Base-by-base conservation (phyloP, 1,284 basidiomycete species). In the Coriolopsis trogii region DNA sequence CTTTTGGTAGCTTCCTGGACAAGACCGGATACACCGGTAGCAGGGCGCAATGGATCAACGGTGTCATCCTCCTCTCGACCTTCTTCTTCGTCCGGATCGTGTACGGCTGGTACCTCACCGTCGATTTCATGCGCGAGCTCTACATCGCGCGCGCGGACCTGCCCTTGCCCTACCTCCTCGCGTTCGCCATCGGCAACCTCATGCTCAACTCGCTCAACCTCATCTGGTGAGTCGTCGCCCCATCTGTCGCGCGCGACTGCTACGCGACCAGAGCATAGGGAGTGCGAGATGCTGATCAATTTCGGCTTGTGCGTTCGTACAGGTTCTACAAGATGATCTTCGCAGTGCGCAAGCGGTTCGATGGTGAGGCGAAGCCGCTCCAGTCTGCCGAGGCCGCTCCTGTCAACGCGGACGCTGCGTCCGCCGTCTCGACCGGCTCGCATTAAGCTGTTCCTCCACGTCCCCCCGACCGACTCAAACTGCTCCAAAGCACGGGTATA, bases 271-370 rank as follows among this genome's bases (percentile, higher is more conserved):
- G 13, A n/a, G 33, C 33, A 13, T 18, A 10, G 10, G n/a, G 31
- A 15, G 15, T 7, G n/a, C 9, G 30, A n/a, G 15, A 10, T 8
- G 10, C 29, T 39, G 20, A 43, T 47, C 13, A 16, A 12, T 24
- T 16, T 12, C 13, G 16, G 10, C 7, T 20, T 13, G 37, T 30
- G 18, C 21, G 30, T 23, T 9, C 16, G 20, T 6, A 18, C 39
- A 88, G 87, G 86, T 83, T 89, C 64, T 72, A 65, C 41, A 87
- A 85, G 63, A 89, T 89, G 82, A 76, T 89, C 46, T 56, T 63
- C 41, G 77, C 84, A 6, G 65, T 89, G 45, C 73, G 71, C 43
- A 84, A 79, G 64, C 74, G 85, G 30, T 85, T 86, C 63, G 55
- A 65, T 41, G 47, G 26, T 16, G 57, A 63, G 37, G 51, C 53